A percentile compares a stretch with the other conserved stretches of the same genome.
These are phyloP conservation scores for Wickerhamiella occidentalis DNA, from an alignment of 805 yeast species.

Conservation along the genomic window DNA sequence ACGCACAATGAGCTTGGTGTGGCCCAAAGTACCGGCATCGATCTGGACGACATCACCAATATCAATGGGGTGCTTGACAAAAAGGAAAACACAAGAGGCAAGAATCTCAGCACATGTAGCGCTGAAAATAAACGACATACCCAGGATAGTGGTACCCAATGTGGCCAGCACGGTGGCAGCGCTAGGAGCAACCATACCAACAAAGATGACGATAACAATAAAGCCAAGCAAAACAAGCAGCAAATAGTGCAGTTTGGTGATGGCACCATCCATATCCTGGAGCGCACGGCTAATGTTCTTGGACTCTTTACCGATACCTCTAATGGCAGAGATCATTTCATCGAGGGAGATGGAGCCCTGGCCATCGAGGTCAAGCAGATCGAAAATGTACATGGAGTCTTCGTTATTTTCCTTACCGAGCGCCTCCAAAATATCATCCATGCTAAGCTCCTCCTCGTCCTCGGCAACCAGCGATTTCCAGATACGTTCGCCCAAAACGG, in stretches of 20 bases:
- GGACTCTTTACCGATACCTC: conserved; percentile 28
- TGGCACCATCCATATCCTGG: conserved; percentile 32
- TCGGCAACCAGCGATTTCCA: conserved; percentile 34
- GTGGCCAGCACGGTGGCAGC: conserved; percentile 32
- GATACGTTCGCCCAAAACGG: conserved; percentile 29
- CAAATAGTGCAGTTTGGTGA: conserved; percentile 29
- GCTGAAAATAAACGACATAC: conserved; percentile 31
- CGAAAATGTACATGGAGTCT: conserved; percentile 27
- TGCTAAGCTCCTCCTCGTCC: conserved; percentile 25
- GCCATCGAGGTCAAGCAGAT: conserved; percentile 28
- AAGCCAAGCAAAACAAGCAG: conserved; percentile 26
- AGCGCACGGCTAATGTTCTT: conserved; percentile 29
- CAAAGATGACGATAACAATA: conserved; percentile 29
- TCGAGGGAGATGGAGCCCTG: conserved; percentile 29
- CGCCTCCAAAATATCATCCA: conserved; percentile 28
- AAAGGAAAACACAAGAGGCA: conserved; percentile 30
- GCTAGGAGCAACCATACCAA: conserved; percentile 33
- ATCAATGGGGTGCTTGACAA: conserved; percentile 34
- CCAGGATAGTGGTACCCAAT: conserved; percentile 30
- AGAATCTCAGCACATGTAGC: conserved; percentile 31
- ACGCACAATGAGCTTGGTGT: conserved; percentile 24
- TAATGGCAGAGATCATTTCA: conserved; percentile 27
- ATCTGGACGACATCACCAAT: conserved; percentile 32
- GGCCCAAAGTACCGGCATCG: conserved; percentile 16
- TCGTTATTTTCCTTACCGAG: conserved; percentile 25